Evolutionary conservation across 495 filamentous ascomycete genomes (phyloP).

Genomic region (Amniculicola lignicola): DNA sequence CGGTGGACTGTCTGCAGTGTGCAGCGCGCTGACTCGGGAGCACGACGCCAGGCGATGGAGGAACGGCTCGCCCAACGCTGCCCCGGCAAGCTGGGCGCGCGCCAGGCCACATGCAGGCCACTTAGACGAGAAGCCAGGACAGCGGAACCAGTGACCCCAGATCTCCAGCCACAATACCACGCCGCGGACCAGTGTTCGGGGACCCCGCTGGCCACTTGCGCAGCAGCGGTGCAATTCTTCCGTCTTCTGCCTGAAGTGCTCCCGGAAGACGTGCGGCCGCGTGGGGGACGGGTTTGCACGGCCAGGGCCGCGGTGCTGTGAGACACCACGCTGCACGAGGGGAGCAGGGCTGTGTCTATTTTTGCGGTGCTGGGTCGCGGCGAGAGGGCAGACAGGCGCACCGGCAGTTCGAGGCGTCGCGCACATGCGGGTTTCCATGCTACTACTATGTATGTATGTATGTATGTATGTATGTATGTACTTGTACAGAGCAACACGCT

Average conservation of each 20-base stretch:
- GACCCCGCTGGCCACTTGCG: slow-evolving; percentile 18
- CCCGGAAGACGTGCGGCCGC: not conserved
- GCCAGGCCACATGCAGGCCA: slow-evolving; percentile 14
- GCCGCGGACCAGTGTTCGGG: slow-evolving; percentile 23
- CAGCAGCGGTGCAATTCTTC: not conserved
- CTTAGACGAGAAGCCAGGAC: slow-evolving; percentile 21
- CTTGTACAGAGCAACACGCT: no score
- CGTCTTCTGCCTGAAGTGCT: slow-evolving; percentile 14
- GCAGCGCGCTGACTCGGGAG: slow-evolving; percentile 30
- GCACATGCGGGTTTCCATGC: no score
- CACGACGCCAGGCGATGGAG: slow-evolving; percentile 2
- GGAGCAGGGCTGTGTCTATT: slow-evolving; percentile 21
- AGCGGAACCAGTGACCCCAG: slow-evolving; percentile 26
- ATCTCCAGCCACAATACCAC: slow-evolving; percentile 26
- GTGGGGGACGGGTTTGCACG: slow-evolving; percentile 11
- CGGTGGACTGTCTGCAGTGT: slow-evolving; percentile 10
- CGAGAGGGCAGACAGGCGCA: no score
- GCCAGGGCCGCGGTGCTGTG: slow-evolving; percentile 15
- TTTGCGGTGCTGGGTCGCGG: no score
- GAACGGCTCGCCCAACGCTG: slow-evolving; percentile 5
- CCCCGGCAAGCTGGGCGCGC: slow-evolving; percentile 9
- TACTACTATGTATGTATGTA: no score
- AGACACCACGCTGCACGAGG: slow-evolving; percentile 3
- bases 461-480: no score
- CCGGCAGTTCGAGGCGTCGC: no score